Evolutionary conservation across 768 basidiomycete species (phyloP).

Genomic region (Lactifluus piperatus): DNA sequence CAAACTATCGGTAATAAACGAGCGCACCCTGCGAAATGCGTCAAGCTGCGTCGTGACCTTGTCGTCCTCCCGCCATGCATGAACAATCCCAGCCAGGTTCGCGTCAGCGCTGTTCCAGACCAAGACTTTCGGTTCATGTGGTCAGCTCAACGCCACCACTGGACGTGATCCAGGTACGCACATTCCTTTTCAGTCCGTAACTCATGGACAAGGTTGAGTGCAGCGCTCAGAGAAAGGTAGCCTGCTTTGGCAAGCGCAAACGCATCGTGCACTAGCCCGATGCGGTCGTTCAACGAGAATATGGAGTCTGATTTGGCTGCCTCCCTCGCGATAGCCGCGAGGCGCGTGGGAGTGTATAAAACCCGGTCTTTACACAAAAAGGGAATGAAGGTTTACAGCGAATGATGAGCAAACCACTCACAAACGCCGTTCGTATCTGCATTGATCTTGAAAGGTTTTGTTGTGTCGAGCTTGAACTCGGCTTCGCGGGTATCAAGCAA

Average conservation of each 20-base stretch:
- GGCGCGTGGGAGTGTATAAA: constrained; percentile 71
- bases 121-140: constrained; percentile 43
- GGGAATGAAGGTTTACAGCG: neutral
- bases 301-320: constrained; percentile 55
- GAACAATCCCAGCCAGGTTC: constrained; percentile 44
- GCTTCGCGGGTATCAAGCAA: constrained; percentile 64
- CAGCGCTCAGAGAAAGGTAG: constrained; percentile 63
- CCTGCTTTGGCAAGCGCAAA: constrained; percentile 78
- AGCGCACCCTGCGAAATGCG: constrained; percentile 48
- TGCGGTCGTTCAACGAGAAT: constrained; percentile 78
- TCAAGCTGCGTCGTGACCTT: constrained; percentile 46
- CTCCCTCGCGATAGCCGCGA: constrained; percentile 70
- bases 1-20: neutral
- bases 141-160: constrained; percentile 1
- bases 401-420: constrained; percentile 31
- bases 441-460: constrained; percentile 81
- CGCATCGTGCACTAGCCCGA: constrained; percentile 82
- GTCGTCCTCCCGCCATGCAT: constrained; percentile 79
- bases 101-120: constrained; percentile 70
- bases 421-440: constrained; percentile 85
- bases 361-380: constrained; percentile 55
- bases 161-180: constrained; percentile 27
- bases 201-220: constrained; percentile 61
- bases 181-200: constrained; percentile 73
- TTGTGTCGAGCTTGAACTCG: constrained; percentile 62